A percentile compares a stretch with the other conserved stretches of the same genome.
Conservation (phyloP, 768 basidiomycete genomes). For the Termitomyces sp. region DNA sequence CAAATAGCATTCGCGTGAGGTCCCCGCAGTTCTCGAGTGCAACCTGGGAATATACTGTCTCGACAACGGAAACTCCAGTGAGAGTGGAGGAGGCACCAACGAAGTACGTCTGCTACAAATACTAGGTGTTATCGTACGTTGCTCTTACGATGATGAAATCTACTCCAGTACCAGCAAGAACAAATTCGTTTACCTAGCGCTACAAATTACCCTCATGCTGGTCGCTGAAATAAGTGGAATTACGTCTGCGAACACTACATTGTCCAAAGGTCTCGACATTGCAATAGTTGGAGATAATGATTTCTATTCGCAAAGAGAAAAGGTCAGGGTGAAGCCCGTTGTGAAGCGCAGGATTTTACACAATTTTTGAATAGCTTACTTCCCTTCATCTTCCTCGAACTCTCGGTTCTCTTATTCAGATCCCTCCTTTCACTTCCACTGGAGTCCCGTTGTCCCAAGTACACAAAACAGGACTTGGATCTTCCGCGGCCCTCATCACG, state of each 20-base stretch:
- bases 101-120: constrained; percentile 35
- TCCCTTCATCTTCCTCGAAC: constrained; percentile 58
- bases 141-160: constrained; percentile 9
- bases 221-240: constrained; percentile 55
- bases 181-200: constrained; percentile 88
- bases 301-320: constrained; percentile 91
- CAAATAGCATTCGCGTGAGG: constrained; percentile 60
- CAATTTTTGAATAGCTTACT: constrained; percentile 47
- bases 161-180: constrained; percentile 54
- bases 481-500: constrained; percentile 95
- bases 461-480: constrained; percentile 98
- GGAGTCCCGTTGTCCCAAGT: constrained; percentile 70
- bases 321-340: constrained; percentile 43
- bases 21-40: constrained; percentile 91
- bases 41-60: constrained; percentile 67
- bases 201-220: constrained; percentile 74
- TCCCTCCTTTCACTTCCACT: constrained; percentile 76
- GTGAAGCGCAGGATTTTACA: not conserved
- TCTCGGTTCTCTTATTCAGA: constrained; percentile 55
- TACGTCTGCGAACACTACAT: constrained; percentile 32
- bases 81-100: constrained; percentile 28
- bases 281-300: constrained; percentile 92
- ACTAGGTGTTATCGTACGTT: constrained; percentile 2
- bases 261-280: constrained; percentile 65
- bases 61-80: constrained; percentile 29